Evolutionary conservation across 2,329 filamentous ascomycete species (phyloP), one percentile per base, ranked within the genome.

Genomic region (Scorias spongiosa): DNA sequence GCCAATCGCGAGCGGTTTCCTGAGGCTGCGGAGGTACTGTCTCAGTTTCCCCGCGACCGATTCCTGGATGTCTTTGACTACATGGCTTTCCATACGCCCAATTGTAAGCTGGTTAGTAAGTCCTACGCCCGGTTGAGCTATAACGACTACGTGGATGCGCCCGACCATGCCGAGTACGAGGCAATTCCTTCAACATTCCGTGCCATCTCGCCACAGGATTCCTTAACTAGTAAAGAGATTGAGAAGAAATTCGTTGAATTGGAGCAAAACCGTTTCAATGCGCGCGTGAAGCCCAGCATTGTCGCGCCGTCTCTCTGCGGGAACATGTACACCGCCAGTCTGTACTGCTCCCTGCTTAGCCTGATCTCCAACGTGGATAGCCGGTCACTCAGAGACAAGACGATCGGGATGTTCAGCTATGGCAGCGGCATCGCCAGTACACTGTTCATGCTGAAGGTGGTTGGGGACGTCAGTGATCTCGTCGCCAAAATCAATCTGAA

Each of bases 41-140:
- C 20, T 26, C 66, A 71, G 55, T 65, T 65, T 6, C 64, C 67
- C 40, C 57, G 72, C 11, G 69, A 72, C 56, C 66, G 67, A 6
- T 58, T 64, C 40, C 51, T 68, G 10, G 66, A 68, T 54, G 62
- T 63, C 37, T 72, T 72, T 54, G 69, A 72, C 60, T 66, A 70
- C 63, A 71, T 72, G 66, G 65, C 63, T 56, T 72, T 72, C 65
- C 69, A 72, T 54, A 65, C 68, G 10, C 69, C 69, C 7, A 72
- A 66, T 34, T 72, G 69, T 66, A 72, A 72, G 58, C 63, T 71
- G 42, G 69, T 72, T 12, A 59, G 64, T 49, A 72, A 72, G 63
- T 70, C 67, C 43, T 72, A 72, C 57, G 69, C 66, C 29, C 67
- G 69, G 42, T 54, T 72, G 42, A 58, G 70, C 15, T 72, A 70